Base-by-base conservation (phyloP, 208 protist genomes). In the Trypanosoma scelopori region DNA sequence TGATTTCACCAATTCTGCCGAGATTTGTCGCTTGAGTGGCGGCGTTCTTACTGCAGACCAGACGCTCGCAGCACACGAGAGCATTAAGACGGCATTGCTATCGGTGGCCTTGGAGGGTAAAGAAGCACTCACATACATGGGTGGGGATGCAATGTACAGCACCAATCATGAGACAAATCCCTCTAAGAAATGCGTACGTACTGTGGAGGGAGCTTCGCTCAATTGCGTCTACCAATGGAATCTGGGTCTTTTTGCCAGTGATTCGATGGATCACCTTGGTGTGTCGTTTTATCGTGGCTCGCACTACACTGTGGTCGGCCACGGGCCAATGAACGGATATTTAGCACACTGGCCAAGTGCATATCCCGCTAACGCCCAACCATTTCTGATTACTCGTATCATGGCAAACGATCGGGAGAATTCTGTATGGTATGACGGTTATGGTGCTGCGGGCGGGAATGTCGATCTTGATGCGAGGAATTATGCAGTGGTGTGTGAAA, bases 281-380 rank as follows among this genome's bases (percentile, higher is more conserved):
- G 32, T 57, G 39, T 12, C 27, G 0, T 57, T 57, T 57, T 57
- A 43, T 32, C 22, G 32, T 27, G 52, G 52, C 32, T 39, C 52
- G 32, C 16, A 43, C 18, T 57, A 57, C 22, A 43, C 52, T 39
- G 1, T 57, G 23, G 15, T 23, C 9, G 52, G 32, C 35, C 18
- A 4, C 5, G 52, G 52, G 35, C 52, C 52, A 43, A 23, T 57
- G 30, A 57, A 57, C 22, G 52, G 52, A 11, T 57, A 57, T 30
- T 5, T 9, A 1, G 0, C 7, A 22, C 43, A n/a, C 22, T 43
- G 52, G 52, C 27, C 9, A 7, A 0, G 4, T 42, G 9, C 2
- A 1, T 57, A 57, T 42, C 52, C 46, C 25, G 46, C 46, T 11
- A 9, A 22, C 4, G 46, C 16, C 0, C 4, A 50, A 6, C 16